Evolutionary conservation across 305 asterid species (phyloP).

Genomic region (Plantago rigida): DNA sequence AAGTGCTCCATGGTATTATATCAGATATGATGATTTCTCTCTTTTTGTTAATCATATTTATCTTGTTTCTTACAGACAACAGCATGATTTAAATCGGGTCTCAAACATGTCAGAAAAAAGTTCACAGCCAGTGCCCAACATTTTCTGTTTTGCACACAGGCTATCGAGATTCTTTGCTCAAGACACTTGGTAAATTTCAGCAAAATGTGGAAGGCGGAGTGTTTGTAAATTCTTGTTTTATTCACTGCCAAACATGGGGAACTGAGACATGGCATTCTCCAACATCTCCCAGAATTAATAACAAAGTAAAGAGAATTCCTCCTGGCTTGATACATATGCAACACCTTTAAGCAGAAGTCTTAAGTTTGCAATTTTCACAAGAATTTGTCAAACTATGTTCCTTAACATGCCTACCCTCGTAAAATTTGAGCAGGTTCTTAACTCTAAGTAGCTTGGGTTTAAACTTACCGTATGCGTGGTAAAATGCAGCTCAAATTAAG

Average conservation of each 20-base stretch:
- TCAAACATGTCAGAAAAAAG: background rate
- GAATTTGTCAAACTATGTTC: background rate
- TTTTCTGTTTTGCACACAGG: constrained; percentile 37
- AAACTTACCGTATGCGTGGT: too few species aligned
- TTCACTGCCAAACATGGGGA: constrained; percentile 79
- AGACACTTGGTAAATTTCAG: constrained; percentile 40
- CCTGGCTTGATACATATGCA: constrained; percentile 2
- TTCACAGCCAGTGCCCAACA: background rate
- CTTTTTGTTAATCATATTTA: background rate
- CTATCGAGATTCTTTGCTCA: constrained; percentile 57
- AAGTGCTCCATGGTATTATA: constrained; percentile 64
- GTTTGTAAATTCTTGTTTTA: constrained; percentile 73
- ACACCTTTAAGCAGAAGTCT: background rate
- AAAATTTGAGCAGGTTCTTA: too few species aligned
- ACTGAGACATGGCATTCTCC: constrained; percentile 84
- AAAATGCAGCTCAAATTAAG: too few species aligned
- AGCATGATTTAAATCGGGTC: background rate
- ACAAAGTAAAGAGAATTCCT: constrained; percentile 39
- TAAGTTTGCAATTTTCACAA: background rate
- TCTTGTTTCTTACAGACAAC: constrained; percentile 10
- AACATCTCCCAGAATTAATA: constrained; percentile 68
- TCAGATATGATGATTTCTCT: background rate
- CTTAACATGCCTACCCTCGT: too few species aligned
- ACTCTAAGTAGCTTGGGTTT: too few species aligned
- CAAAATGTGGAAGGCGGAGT: constrained; percentile 51